Base-by-base conservation (phyloP, 306 rosid species). In the Quercus suber region DNA sequence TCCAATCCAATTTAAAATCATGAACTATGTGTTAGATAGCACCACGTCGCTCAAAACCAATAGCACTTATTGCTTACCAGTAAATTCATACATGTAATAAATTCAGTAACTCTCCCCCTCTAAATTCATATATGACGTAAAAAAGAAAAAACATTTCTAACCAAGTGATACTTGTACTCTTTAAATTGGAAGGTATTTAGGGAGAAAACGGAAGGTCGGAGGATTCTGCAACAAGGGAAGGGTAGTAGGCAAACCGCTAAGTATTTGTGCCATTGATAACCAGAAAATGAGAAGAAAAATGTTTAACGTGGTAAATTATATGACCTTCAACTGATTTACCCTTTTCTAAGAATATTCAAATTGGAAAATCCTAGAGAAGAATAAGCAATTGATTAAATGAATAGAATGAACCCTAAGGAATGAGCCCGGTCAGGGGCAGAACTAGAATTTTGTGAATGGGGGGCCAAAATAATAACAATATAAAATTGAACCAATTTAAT, bases 361-460 rank as follows among this genome's bases (percentile, higher is more conserved):
- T 69, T 55, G 80, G 60, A 72, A 78, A 74, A 49, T 57, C 59
- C 58, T 69, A 45, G 1, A 25, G 78, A 17, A 49, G 67, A 65
- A 67, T 60, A 67, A 21, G 41, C 41, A 79, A 45, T 53, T 23
- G 60, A 78, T 59, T 79, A 68, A 68, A 71, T 18, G 59, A 69
- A 71, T 14, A 18, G 31, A 6, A 76, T 55, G 58, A 79, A 63
- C 45, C 3, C 3, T 37, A 1, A 7, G 45, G 45, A 37, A 37
- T 37, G 3, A 37, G 45, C 45, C 7, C 1, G 45, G 45, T 7
- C 45, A 37, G 0, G 11, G 45, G 45, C 11, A 2, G 11, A 37
- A 37, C 45, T 37, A 37, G 45, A 37, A 37, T 37, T 37, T 37
- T 37, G 45, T 37, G 11, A 37, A 37, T 37, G 11, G 11, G 45